phyloP scores from a whole-genome alignment of 2,329 filamentous ascomycete species.

The Tothia fuscella region DNA sequence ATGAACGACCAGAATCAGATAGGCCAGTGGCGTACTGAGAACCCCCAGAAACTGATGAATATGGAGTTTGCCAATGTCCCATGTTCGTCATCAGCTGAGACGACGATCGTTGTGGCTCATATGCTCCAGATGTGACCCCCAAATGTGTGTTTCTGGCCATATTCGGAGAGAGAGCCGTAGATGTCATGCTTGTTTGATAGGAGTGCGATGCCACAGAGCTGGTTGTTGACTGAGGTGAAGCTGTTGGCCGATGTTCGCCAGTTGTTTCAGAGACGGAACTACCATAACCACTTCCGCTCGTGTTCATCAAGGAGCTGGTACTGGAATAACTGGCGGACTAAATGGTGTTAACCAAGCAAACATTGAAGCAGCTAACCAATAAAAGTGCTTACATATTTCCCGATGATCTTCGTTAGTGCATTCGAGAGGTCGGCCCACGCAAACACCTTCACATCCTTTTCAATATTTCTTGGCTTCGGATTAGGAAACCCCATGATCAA shows the following conservation, averaged over 20 bases:
- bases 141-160: no score
- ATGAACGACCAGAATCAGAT: slow-evolving; percentile 7
- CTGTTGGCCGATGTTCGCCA: slow-evolving; percentile 34
- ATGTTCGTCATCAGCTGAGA: slow-evolving; percentile 3
- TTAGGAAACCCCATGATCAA: slow-evolving; percentile 95
- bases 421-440: slow-evolving; percentile 82
- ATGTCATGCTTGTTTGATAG: slow-evolving; percentile 32
- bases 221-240: slow-evolving; percentile 37
- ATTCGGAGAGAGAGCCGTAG: no score
- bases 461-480: slow-evolving; percentile 93
- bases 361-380: neutral
- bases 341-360: slow-evolving; percentile 1
- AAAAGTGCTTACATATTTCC: slow-evolving; percentile 65
- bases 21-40: slow-evolving; percentile 6
- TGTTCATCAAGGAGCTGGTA: slow-evolving; percentile 7
- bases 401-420: slow-evolving; percentile 94
- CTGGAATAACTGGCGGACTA: slow-evolving; percentile 15
- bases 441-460: slow-evolving; percentile 98
- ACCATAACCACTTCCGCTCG: slow-evolving; percentile 5
- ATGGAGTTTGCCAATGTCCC: slow-evolving; percentile 8
- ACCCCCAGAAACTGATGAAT: slow-evolving; percentile 1
- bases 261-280: slow-evolving; percentile 35
- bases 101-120: neutral
- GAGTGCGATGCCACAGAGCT: slow-evolving; percentile 31
- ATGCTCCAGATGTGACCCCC: slow-evolving; percentile 5